Percentiles rank a stretch among this genome's conserved stretches.
phyloP scores from a whole-genome alignment of 352 stramenopile species.

The Peronosclerospora sorghi region DNA sequence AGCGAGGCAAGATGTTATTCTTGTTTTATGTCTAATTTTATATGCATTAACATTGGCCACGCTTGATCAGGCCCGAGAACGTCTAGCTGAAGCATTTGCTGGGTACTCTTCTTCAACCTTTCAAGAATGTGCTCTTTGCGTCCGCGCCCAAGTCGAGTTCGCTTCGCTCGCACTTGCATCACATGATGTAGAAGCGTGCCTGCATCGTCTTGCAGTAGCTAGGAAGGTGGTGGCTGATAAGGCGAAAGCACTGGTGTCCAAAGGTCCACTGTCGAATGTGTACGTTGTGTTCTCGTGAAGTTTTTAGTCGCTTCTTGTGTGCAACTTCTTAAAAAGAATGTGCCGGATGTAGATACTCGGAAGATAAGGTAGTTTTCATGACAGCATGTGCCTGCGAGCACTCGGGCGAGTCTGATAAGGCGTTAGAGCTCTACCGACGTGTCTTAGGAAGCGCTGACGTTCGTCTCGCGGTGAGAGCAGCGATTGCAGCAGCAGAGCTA shows the following conservation, averaged over 20 bases:
- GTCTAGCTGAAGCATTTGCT: conserved; percentile 43
- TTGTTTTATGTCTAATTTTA: not conserved
- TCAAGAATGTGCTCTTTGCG: conserved; percentile 46
- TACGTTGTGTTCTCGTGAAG: conserved; percentile 23
- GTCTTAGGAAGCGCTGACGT: conserved; percentile 18
- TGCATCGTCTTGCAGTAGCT: conserved; percentile 34
- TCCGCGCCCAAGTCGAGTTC: conserved; percentile 44
- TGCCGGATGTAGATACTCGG: conserved; percentile 30
- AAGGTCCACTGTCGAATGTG: conserved; percentile 21
- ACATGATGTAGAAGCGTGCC: conserved; percentile 50
- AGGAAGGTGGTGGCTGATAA: conserved; percentile 41
- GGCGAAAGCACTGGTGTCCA: conserved; percentile 22
- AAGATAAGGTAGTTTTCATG: conserved; percentile 42
- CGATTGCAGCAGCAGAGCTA: conserved; percentile 34
- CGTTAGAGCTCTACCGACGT: conserved; percentile 31
- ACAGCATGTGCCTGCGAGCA: conserved; percentile 42
- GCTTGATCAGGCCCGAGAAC: conserved; percentile 27
- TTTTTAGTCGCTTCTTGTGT: not conserved
- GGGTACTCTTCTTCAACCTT: conserved; percentile 55
- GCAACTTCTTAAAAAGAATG: not conserved
- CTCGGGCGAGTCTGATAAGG: conserved; percentile 31
- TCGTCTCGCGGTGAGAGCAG: conserved; percentile 20
- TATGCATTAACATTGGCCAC: not conserved
- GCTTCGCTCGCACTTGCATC: conserved; percentile 28
- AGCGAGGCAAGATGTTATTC: conserved; percentile 15